Evolutionary conservation across 2,329 filamentous ascomycete genomes (phyloP).

Genomic region (Botrytis byssoidea): DNA sequence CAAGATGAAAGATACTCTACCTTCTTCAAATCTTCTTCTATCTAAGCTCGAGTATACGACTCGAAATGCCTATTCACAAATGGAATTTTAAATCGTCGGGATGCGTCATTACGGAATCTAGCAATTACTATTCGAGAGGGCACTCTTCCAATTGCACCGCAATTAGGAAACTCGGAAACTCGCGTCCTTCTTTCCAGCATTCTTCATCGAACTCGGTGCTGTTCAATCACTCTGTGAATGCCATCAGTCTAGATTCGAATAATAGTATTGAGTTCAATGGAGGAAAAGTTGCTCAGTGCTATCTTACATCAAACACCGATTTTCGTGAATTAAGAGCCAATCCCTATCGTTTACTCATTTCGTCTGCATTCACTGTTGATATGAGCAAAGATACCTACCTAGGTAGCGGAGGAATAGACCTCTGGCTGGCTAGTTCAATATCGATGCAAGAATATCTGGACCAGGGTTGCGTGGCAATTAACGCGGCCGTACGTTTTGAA

Average conservation of each 20-base stretch:
- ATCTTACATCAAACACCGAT: neutral
- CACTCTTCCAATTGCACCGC: no score
- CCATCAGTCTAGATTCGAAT: neutral
- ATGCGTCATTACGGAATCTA: no score
- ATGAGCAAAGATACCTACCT: neutral
- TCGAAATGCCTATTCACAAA: neutral
- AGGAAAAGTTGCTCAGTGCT: neutral
- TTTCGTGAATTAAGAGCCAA: neutral
- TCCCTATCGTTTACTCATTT: neutral
- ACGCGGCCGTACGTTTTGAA: neutral
- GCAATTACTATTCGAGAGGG: neutral
- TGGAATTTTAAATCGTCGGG: neutral
- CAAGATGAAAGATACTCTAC: neutral
- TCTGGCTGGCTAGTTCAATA: neutral
- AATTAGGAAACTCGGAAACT: no score
- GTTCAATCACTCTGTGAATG: neutral
- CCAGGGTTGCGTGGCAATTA: neutral
- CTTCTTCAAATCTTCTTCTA: neutral
- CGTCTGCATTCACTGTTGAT: neutral
- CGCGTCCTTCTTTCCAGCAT: neutral
- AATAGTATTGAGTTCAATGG: neutral
- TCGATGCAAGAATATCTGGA: neutral
- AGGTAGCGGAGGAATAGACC: neutral
- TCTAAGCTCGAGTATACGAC: neutral
- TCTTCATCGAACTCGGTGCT: neutral